A percentile compares a stretch with the other conserved stretches of the same genome.
Conservation (phyloP, 345 rosid species). For the Combretum micranthum region DNA sequence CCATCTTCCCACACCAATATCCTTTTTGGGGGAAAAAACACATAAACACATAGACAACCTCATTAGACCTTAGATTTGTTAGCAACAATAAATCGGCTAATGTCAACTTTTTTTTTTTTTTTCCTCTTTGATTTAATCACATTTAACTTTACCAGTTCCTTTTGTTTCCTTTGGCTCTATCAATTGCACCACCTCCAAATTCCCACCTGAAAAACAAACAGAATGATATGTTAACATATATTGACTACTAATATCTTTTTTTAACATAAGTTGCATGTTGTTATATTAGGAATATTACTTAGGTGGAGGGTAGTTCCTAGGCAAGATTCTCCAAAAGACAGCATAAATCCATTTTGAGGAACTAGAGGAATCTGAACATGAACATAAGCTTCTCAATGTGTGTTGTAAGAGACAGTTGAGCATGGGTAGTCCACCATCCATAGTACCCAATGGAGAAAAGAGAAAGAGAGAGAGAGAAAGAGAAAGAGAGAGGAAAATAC, state of each 20-base stretch:
- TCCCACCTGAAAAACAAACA: constrained; percentile 59
- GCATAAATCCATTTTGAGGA: constrained; percentile 73
- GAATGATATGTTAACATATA: too few relatives aligned
- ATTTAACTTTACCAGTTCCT: constrained; percentile 53
- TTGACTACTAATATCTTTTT: too few relatives aligned
- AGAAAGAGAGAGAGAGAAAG: constrained; percentile 7
- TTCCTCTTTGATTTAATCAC: neutral
- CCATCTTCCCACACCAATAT: constrained; percentile 86
- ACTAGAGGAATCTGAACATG: constrained; percentile 34
- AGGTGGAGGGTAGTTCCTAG: constrained; percentile 78
- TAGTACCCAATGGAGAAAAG: neutral
- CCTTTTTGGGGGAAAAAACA: constrained; percentile 26
- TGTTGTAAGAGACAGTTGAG: constrained; percentile 61
- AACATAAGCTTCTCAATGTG: constrained; percentile 47
- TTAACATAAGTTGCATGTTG: neutral
- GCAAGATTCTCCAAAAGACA: constrained; percentile 71
- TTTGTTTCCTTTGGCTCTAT: constrained; percentile 61
- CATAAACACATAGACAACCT: neutral
- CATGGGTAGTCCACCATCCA: constrained; percentile 64
- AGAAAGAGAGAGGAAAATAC: neutral
- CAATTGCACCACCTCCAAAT: constrained; percentile 53
- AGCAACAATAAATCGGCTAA: too few relatives aligned
- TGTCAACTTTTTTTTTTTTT: neutral
- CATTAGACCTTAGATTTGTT: neutral
- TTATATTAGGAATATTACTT: constrained; percentile 28